These are phyloP conservation scores for Tetratostichococcus sp. DNA, from an alignment of 139 green algal species.

Conservation along the genomic window DNA sequence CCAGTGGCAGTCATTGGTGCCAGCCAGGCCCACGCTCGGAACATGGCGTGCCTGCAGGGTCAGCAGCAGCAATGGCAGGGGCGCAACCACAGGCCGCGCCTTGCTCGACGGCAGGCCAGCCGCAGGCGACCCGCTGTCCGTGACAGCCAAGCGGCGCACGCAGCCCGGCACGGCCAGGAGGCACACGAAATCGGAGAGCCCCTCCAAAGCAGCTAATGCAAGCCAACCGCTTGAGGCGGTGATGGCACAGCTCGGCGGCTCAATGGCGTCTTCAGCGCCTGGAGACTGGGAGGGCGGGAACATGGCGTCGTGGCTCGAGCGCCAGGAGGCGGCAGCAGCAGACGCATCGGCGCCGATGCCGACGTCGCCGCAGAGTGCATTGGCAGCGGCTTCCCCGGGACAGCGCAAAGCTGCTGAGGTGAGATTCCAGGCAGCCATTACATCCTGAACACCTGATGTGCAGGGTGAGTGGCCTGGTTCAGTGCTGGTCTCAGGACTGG, in stretches of 20 bases:
- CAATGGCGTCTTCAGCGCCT: too few relatives aligned
- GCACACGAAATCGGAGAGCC: too few relatives aligned
- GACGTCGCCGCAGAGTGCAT: background rate
- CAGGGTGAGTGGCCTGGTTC: too few relatives aligned
- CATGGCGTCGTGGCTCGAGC: background rate
- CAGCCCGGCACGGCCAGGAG: background rate
- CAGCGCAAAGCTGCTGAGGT: background rate
- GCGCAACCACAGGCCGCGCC: background rate
- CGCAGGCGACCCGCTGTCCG: too few relatives aligned
- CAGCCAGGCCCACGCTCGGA: too few relatives aligned
- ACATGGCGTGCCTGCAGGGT: too few relatives aligned
- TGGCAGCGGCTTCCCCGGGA: too few relatives aligned
- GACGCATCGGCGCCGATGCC: background rate
- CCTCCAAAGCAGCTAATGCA: background rate
- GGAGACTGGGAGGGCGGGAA: background rate
- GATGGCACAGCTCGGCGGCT: background rate
- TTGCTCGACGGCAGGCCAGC: too few relatives aligned
- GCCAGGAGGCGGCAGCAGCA: background rate
- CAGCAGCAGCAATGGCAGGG: background rate
- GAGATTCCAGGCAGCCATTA: too few relatives aligned
- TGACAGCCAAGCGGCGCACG: background rate
- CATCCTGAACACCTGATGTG: too few relatives aligned
- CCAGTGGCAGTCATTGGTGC: too few relatives aligned
- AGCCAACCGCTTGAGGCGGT: background rate
- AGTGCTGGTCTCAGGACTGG: too few relatives aligned